phyloP scores from a whole-genome alignment of 139 green algal species.

The Chlorella sp. region DNA sequence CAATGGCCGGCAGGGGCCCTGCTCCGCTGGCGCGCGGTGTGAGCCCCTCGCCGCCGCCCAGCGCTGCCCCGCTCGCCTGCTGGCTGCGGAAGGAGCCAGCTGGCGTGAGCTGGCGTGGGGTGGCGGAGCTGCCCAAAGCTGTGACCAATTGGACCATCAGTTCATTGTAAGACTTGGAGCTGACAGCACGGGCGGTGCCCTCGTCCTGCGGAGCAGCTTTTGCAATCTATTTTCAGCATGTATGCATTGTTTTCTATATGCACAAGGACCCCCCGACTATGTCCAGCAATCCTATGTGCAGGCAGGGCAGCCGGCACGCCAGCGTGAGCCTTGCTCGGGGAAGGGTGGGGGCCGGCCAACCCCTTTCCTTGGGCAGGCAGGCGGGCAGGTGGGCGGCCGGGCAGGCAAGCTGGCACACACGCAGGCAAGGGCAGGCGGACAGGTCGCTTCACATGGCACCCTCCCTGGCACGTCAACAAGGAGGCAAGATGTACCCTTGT shows the following conservation, averaged over 20 bases:
- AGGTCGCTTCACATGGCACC: too few relatives aligned
- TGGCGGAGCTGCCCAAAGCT: slow-evolving; percentile 42
- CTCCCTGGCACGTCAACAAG: background rate
- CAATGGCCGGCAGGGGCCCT: background rate
- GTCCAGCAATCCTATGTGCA: too few relatives aligned
- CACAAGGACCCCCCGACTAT: too few relatives aligned
- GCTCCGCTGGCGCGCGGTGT: background rate
- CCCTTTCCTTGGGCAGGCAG: background rate
- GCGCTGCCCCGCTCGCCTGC: background rate
- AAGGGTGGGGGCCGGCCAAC: too few relatives aligned
- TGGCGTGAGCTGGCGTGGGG: slow-evolving; percentile 27
- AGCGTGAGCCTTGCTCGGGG: too few relatives aligned
- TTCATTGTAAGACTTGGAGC: slow-evolving; percentile 83
- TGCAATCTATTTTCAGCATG: too few relatives aligned
- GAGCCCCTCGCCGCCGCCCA: background rate
- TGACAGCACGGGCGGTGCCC: slow-evolving; percentile 39
- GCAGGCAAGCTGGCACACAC: background rate
- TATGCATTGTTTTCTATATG: too few relatives aligned
- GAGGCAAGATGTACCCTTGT: background rate
- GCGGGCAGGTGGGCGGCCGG: background rate
- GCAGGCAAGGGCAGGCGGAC: background rate
- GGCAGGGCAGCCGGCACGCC: too few relatives aligned
- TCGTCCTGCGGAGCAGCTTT: slow-evolving; percentile 36
- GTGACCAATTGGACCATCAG: slow-evolving; percentile 73
- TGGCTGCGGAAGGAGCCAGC: background rate